A percentile compares a stretch with the other conserved stretches of the same genome.
Evolutionary conservation across 495 filamentous ascomycete genomes (phyloP).

Genomic region (Neurospora sp.): DNA sequence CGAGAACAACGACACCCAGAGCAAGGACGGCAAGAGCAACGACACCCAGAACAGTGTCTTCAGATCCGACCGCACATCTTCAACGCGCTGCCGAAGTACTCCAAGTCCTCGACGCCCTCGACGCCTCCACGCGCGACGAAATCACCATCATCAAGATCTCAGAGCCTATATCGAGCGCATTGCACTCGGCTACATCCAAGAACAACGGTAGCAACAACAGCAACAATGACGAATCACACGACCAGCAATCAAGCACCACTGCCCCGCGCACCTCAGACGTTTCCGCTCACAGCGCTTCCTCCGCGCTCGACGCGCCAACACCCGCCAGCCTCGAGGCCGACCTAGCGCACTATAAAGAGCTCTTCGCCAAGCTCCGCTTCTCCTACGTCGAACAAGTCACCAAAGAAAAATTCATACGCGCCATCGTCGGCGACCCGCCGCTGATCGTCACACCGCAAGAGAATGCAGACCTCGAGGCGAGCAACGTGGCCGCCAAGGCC

Average conservation of each 20-base stretch:
- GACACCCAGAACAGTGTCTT: constrained; percentile 4
- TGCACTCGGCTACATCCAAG: constrained; percentile 7
- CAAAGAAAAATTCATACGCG: constrained; percentile 69
- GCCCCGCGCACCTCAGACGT: constrained; percentile 53
- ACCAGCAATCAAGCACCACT: constrained; percentile 5
- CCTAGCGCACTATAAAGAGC: constrained; percentile 82
- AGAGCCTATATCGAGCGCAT: constrained; percentile 53
- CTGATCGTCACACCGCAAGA: constrained; percentile 72
- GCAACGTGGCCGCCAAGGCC: constrained; percentile 62
- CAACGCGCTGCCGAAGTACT: constrained; percentile 18
- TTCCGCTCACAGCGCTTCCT: constrained; percentile 31
- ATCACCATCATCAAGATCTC: constrained; percentile 67
- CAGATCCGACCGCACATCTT: constrained; percentile 6
- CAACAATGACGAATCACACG: constrained; percentile 24
- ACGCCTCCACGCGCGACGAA: constrained; percentile 34
- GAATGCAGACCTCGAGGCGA: constrained; percentile 68
- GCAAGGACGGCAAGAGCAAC: neutral
- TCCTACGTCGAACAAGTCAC: constrained; percentile 79
- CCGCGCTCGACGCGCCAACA: constrained; percentile 55
- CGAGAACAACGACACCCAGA: neutral
- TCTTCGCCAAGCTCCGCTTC: constrained; percentile 93
- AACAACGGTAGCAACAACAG: constrained; percentile 17
- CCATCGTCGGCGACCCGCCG: constrained; percentile 77
- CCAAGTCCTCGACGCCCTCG: constrained; percentile 21
- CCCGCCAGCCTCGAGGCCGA: constrained; percentile 73